These are phyloP conservation scores for Suillus luteus DNA, from an alignment of 768 basidiomycete genomes.

Conservation along the genomic window DNA sequence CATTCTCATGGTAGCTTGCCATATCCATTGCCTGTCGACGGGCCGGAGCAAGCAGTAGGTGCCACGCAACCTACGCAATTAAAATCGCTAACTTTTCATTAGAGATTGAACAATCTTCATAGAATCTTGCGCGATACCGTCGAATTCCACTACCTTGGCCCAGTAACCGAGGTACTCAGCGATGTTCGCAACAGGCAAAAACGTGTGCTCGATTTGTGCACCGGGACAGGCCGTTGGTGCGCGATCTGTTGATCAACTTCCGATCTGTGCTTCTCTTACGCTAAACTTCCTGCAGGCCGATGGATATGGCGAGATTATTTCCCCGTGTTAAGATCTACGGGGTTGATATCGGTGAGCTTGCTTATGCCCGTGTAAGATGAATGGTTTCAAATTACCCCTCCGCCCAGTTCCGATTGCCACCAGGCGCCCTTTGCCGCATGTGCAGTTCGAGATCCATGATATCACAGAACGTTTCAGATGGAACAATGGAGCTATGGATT, in stretches of 20 bases:
- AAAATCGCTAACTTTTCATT: slow-evolving; percentile 9
- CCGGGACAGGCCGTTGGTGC: slow-evolving; percentile 74
- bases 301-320: slow-evolving; percentile 72
- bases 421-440: slow-evolving; percentile 58
- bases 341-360: slow-evolving; percentile 69
- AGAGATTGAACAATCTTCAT: slow-evolving; percentile 61
- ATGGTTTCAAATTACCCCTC: slow-evolving; percentile 16
- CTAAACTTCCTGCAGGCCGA: slow-evolving; percentile 50
- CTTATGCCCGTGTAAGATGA: slow-evolving; percentile 15
- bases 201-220: slow-evolving; percentile 73
- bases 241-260: slow-evolving; percentile 29
- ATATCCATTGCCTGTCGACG: slow-evolving; percentile 76
- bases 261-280: slow-evolving; percentile 18
- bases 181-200: slow-evolving; percentile 41
- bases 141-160: slow-evolving; percentile 60
- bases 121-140: slow-evolving; percentile 49
- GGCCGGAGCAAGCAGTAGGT: slow-evolving; percentile 66
- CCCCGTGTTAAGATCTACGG: slow-evolving; percentile 67
- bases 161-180: slow-evolving; percentile 55
- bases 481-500: slow-evolving; percentile 55
- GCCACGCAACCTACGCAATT: background rate
- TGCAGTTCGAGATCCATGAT: slow-evolving; percentile 67
- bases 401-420: slow-evolving; percentile 70
- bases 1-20: slow-evolving; percentile 63
- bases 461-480: slow-evolving; percentile 55